These are phyloP conservation scores for Urostyla sp. DNA, from an alignment of 73 alveolate species.

Conservation along the genomic window DNA sequence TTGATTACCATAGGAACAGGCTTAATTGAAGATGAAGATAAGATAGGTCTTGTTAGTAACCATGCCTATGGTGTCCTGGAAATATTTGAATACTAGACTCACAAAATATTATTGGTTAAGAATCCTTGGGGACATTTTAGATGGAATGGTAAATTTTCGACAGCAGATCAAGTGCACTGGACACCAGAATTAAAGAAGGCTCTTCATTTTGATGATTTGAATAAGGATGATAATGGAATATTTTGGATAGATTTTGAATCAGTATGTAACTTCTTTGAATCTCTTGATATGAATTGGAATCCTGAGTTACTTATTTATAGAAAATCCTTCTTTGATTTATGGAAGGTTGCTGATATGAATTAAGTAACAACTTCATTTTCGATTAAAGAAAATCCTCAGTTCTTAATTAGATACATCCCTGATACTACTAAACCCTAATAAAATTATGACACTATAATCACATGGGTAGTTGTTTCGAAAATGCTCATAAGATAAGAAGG, in stretches of 20 bases:
- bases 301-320: slow-evolving; percentile 64
- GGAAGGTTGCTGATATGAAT: slow-evolving; percentile 69
- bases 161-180: slow-evolving; percentile 58
- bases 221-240: slow-evolving; percentile 62
- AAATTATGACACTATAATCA: slow-evolving; percentile 9
- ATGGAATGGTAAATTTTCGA: slow-evolving; percentile 68
- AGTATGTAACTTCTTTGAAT: slow-evolving; percentile 56
- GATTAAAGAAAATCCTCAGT: slow-evolving; percentile 64
- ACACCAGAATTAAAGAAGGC: slow-evolving; percentile 61
- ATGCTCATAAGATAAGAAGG: slow-evolving; percentile 59
- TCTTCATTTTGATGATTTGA: slow-evolving; percentile 49
- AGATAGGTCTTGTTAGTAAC: slow-evolving; percentile 62
- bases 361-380: slow-evolving; percentile 18
- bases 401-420: slow-evolving; percentile 26
- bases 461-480: slow-evolving; percentile 67
- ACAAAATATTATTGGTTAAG: slow-evolving; percentile 60
- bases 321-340: slow-evolving; percentile 57
- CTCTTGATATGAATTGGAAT: slow-evolving; percentile 71
- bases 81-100: slow-evolving; percentile 38
- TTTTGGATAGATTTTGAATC: slow-evolving; percentile 76
- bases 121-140: slow-evolving; percentile 78
- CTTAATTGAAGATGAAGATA: slow-evolving; percentile 47
- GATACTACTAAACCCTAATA: slow-evolving; percentile 13
- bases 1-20: slow-evolving; percentile 69
- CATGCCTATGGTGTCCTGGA: slow-evolving; percentile 79